Base-by-base conservation (phyloP, 441 rosid species). In the Brassica balearica region DNA sequence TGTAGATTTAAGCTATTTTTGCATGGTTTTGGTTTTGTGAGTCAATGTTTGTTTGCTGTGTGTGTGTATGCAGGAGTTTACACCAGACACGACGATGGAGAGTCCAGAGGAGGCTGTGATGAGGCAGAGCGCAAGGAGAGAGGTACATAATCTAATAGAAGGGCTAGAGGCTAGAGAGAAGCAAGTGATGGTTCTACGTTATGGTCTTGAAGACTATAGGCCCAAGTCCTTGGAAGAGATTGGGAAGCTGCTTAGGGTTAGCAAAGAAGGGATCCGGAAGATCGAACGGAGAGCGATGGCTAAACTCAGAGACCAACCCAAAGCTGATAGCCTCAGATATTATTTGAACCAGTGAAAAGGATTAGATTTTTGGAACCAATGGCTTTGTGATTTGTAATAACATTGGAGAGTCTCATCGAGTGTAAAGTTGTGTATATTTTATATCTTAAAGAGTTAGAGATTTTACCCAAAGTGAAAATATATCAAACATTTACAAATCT, bases 221-320 rank as follows among this genome's bases (percentile, higher is more conserved):
- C 90, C 92, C 0, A 86, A 77, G 87, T 89, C 98, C 2, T 90
- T 94, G 0, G 96, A 87, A 82, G 95, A 92, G 87, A 90, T 88
- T 46, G 97, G 97, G 51, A 87, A 80, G 86, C 72, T 77, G 17
- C 85, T 91, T 72, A 77, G 67, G 3, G 95, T 92, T 36, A 94
- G 96, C 88, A 94, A 94, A 83, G 96, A 94, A 81, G 91, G 97
- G 96, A 89, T 92, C 63, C 82, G 98, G 81, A 87, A 80, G 82
- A 83, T 91, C 29, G 91, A 94, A 86, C 84, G 84, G 77, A 87
- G 87, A 85, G 96, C 89, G 19, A 76, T 88, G 82, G 77, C 79
- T 15, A 86, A 87, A 83, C 78, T 94, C 63, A 84, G 88, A 71
- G 83, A 84, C 67, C 73, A 75, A 59, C 90, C 88, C 62, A 83